Evolutionary conservation across 306 rosid genomes (phyloP).

Genomic region (Rosa chinensis): DNA sequence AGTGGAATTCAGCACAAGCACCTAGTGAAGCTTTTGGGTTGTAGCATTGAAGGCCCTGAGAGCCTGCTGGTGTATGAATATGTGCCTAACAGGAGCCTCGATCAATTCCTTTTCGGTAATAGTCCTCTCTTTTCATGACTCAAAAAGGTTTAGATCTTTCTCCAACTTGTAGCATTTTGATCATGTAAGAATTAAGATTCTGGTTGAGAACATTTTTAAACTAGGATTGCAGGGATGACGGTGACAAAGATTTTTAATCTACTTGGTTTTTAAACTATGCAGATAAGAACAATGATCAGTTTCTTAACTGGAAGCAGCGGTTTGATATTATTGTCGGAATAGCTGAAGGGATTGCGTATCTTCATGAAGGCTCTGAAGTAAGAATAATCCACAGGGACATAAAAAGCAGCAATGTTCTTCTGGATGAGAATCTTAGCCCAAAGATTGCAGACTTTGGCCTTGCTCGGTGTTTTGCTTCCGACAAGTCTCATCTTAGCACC

Average conservation of each 20-base stretch:
- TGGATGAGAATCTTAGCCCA: slow-evolving; percentile 70
- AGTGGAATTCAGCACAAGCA: slow-evolving; percentile 77
- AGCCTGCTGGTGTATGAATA: slow-evolving; percentile 85
- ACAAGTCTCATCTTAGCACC: slow-evolving; percentile 77
- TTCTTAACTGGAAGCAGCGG: slow-evolving; percentile 72
- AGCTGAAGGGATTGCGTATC: slow-evolving; percentile 89
- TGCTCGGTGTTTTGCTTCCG: slow-evolving; percentile 72
- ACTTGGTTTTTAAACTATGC: slow-evolving; percentile 21
- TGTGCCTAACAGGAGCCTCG: slow-evolving; percentile 64
- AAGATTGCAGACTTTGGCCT: slow-evolving; percentile 92
- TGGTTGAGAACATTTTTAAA: neutral
- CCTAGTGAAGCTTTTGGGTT: slow-evolving; percentile 77
- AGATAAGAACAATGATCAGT: slow-evolving; percentile 61
- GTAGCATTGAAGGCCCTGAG: slow-evolving; percentile 98
- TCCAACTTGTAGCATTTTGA: neutral
- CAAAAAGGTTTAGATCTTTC: neutral
- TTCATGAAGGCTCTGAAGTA: slow-evolving; percentile 61
- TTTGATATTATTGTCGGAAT: slow-evolving; percentile 60
- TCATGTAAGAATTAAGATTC: neutral
- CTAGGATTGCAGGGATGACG: neutral
- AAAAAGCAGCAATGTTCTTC: slow-evolving; percentile 84
- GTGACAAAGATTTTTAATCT: neutral
- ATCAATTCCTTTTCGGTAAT: slow-evolving; percentile 75
- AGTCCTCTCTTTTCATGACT: slow-evolving; percentile 1
- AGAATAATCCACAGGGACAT: slow-evolving; percentile 92